phyloP scores from a whole-genome alignment of 2,329 filamentous ascomycete genomes.

The Nemania bipapillata region DNA sequence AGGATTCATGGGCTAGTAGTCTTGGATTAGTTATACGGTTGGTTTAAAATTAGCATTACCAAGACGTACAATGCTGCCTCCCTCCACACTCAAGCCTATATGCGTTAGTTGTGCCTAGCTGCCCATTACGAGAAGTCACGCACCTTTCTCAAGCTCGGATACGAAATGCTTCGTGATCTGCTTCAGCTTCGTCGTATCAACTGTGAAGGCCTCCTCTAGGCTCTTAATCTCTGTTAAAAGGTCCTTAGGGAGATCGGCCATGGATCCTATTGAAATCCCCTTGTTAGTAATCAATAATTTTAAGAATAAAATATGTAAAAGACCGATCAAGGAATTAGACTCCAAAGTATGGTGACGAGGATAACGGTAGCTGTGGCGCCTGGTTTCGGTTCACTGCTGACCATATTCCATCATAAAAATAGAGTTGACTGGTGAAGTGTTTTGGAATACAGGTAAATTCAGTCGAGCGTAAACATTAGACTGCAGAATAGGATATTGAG shows the following conservation, averaged over 20 bases:
- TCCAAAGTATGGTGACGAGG: constrained; percentile 26
- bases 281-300: constrained; percentile 12
- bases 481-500: neutral
- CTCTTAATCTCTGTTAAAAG: constrained; percentile 81
- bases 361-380: constrained; percentile 41
- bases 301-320: neutral
- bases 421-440: neutral
- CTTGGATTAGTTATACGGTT: constrained; percentile 26
- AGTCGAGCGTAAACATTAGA: neutral
- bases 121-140: constrained; percentile 5
- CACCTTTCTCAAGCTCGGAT: constrained; percentile 85
- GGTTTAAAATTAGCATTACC: neutral
- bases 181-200: constrained; percentile 84
- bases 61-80: constrained; percentile 85
- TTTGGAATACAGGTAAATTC: neutral
- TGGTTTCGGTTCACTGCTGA: constrained; percentile 28
- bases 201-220: constrained; percentile 84
- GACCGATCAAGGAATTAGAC: constrained; percentile 11
- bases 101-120: constrained; percentile 23
- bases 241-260: constrained; percentile 89
- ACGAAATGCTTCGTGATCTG: constrained; percentile 90
- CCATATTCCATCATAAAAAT: constrained; percentile 30
- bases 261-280: constrained; percentile 71
- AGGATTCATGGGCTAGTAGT: constrained; percentile 87
- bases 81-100: constrained; percentile 82